These are phyloP conservation scores for Planoprotostelium fungivorum DNA, from an alignment of 78 protist genomes.

Conservation along the genomic window DNA sequence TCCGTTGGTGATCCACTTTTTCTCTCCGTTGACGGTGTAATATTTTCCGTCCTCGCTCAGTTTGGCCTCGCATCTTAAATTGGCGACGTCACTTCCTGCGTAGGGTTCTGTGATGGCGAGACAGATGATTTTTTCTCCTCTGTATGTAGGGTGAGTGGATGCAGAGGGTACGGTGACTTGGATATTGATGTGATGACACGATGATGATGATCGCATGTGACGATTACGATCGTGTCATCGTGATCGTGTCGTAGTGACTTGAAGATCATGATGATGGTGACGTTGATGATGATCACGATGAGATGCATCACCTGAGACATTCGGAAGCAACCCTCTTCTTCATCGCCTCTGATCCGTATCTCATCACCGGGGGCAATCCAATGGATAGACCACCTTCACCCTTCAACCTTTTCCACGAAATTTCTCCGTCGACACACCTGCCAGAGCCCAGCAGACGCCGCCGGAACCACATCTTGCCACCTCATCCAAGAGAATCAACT, in stretches of 20 bases:
- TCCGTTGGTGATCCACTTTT: constrained; percentile 29
- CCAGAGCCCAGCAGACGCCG: background rate
- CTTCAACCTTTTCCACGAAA: constrained; percentile 2
- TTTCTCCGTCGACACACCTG: background rate
- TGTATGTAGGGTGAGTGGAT: no score
- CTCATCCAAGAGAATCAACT: constrained; percentile 30
- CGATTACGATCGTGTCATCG: no score
- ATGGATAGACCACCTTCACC: constrained; percentile 11
- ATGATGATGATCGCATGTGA: no score
- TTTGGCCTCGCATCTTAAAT: background rate
- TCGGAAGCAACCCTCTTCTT: constrained; percentile 21
- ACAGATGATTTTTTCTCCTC: constrained; percentile 41
- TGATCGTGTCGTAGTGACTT: no score
- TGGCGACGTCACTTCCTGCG: constrained; percentile 8
- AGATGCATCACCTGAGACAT: background rate
- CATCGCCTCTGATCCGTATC: constrained; percentile 43
- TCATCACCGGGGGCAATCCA: constrained; percentile 54
- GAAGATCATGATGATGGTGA: no score
- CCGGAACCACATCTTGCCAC: background rate
- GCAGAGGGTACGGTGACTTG: no score
- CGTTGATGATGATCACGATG: no score
- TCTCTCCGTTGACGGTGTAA: constrained; percentile 15
- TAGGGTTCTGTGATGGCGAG: constrained; percentile 19
- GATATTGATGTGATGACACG: no score
- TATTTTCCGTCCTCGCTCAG: background rate